Evolutionary conservation across 2,329 filamentous ascomycete species (phyloP).

Genomic region (Neofusicoccum sp.): DNA sequence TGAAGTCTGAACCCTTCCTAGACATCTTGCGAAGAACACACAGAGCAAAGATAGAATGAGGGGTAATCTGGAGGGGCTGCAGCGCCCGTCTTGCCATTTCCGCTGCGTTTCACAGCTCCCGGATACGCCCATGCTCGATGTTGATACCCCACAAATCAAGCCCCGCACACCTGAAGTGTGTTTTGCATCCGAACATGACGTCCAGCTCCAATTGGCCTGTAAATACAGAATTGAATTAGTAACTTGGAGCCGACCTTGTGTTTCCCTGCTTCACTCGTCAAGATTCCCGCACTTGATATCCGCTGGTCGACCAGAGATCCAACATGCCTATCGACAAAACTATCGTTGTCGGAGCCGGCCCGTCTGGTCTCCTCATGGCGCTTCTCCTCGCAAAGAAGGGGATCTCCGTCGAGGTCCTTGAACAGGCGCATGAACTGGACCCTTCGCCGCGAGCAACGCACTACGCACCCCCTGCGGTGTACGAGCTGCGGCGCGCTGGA

Average conservation of each 20-base stretch:
- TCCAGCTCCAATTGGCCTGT: not conserved
- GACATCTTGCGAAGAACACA: too few relatives aligned
- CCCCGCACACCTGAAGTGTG: not conserved
- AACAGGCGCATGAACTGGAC: constrained; percentile 52
- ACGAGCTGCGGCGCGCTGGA: constrained; percentile 55
- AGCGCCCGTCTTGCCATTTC: too few relatives aligned
- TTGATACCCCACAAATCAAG: too few relatives aligned
- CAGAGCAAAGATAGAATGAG: too few relatives aligned
- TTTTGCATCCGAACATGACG: not conserved
- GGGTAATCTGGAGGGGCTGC: too few relatives aligned
- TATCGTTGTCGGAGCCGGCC: constrained; percentile 31
- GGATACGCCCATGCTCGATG: too few relatives aligned
- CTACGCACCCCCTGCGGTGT: constrained; percentile 55
- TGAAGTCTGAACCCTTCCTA: too few relatives aligned
- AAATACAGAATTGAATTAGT: not conserved
- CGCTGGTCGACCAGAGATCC: too few relatives aligned
- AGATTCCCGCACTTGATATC: too few relatives aligned
- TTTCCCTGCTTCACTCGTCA: too few relatives aligned
- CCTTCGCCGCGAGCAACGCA: constrained; percentile 58
- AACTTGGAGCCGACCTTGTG: not conserved
- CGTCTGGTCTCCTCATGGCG: constrained; percentile 31
- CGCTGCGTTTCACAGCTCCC: too few relatives aligned
- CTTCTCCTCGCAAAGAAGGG: constrained; percentile 51
- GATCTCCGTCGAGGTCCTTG: constrained; percentile 52
- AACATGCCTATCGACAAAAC: not conserved